Evolutionary conservation across 2,329 filamentous ascomycete genomes (phyloP).

Genomic region (Pseudopithomyces maydicus): DNA sequence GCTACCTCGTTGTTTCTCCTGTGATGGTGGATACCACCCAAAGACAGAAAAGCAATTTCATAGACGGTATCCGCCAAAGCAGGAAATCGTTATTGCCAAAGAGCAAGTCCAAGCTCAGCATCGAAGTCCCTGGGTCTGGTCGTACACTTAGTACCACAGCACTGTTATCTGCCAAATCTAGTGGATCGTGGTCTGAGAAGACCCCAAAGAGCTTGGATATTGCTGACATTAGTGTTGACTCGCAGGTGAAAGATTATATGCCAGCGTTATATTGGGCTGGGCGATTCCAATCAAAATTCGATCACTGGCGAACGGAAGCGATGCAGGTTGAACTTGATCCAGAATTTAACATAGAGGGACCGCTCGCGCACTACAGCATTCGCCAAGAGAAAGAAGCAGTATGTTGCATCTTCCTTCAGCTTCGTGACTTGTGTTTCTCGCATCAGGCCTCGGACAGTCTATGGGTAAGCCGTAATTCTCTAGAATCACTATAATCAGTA

Average conservation of each 20-base stretch:
- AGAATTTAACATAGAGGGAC: constrained; percentile 13
- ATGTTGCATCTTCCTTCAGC: constrained; percentile 36
- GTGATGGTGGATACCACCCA: background rate
- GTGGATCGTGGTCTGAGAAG: background rate
- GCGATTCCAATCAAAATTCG: constrained; percentile 38
- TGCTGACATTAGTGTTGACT: constrained; percentile 25
- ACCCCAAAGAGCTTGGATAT: constrained; percentile 3
- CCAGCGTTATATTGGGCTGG: constrained; percentile 42
- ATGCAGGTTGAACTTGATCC: constrained; percentile 28
- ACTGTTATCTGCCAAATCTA: background rate
- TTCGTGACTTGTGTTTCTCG: constrained; percentile 35
- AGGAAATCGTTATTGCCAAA: background rate
- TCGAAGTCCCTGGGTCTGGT: background rate
- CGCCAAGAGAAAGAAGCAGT: constrained; percentile 33
- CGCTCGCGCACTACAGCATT: constrained; percentile 26
- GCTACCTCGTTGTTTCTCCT: background rate
- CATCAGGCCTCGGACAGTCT: constrained; percentile 39
- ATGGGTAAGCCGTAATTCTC: constrained; percentile 25
- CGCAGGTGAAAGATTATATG: constrained; percentile 42
- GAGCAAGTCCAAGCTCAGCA: background rate
- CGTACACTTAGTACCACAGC: background rate
- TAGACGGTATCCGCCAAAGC: background rate
- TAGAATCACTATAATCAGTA: background rate
- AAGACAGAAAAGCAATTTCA: background rate
- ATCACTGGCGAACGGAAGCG: constrained; percentile 41